Evolutionary conservation across 2,329 filamentous ascomycete genomes (phyloP).

Genomic region (Aschersonia sp.): DNA sequence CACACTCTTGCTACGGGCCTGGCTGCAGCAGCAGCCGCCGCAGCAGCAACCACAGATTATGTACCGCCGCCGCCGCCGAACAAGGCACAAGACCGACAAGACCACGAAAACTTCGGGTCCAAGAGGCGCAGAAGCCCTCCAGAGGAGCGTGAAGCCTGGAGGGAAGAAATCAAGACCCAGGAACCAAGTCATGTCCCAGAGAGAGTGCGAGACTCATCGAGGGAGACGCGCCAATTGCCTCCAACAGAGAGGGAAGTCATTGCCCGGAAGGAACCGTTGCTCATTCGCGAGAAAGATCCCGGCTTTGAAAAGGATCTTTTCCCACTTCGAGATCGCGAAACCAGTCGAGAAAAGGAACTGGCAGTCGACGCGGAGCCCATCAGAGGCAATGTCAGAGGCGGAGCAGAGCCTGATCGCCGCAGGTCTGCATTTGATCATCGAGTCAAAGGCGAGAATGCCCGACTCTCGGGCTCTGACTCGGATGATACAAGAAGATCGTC

Average conservation of each 20-base stretch:
- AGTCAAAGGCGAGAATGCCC: slow-evolving; percentile 15
- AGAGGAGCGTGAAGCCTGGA: slow-evolving; percentile 13
- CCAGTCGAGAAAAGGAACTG: not conserved
- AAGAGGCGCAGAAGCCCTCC: slow-evolving; percentile 15
- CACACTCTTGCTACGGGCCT: slow-evolving; percentile 34
- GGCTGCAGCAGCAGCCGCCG: slow-evolving; percentile 31
- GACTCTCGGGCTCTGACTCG: slow-evolving; percentile 21
- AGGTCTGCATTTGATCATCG: not conserved
- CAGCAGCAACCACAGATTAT: slow-evolving; percentile 8
- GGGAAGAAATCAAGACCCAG: slow-evolving; percentile 9
- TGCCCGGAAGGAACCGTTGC: slow-evolving; percentile 1
- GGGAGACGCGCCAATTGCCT: not conserved
- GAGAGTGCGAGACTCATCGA: slow-evolving; percentile 1
- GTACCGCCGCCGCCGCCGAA: slow-evolving; percentile 23
- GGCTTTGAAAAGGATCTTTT: not conserved
- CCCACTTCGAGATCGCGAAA: slow-evolving; percentile 7
- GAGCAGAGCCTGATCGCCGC: slow-evolving; percentile 12
- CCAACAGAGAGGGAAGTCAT: not conserved
- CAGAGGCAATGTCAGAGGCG: slow-evolving; percentile 3
- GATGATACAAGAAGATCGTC: slow-evolving; percentile 23
- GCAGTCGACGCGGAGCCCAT: not conserved
- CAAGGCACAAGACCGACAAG: slow-evolving; percentile 22
- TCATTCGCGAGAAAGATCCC: slow-evolving; percentile 1
- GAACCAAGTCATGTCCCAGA: slow-evolving; percentile 3
- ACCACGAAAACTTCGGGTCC: slow-evolving; percentile 15